Evolutionary conservation across 805 yeast genomes (phyloP), one percentile per base, ranked within the genome.

Genomic region (Yarrowia osloensis): DNA sequence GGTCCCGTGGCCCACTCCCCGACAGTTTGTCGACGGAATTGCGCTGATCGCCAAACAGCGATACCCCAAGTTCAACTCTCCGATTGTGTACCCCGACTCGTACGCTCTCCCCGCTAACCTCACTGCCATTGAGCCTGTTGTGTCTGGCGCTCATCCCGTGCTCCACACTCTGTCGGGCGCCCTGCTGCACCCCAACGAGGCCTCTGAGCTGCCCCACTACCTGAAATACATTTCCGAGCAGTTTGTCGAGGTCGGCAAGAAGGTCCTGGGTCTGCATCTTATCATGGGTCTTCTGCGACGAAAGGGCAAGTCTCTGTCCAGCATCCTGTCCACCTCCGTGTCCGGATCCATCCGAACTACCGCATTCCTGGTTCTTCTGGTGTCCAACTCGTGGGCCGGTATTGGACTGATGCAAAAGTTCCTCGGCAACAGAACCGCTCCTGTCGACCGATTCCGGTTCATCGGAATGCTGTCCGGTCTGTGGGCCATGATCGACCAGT

Each of bases 381-480:
- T 76, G 3, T 74, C 81, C 13, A 72, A 79, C 7, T 75, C 78
- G 2, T 77, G 81, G 79, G 74, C 76, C 11, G 82, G 82, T 13
- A 72, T 79, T 19, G 79, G 77, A 35, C 68, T 75, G 22, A 69
- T 75, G 31, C 80, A 78, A 68, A 66, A 68, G 65, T 15, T 78
- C 65, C 70, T 79, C 22, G 75, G 77, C 26, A 71, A 72, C 67
- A 70, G 68, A 35, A 66, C 76, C 40, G 59, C 72, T 59, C 75
- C 80, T 65, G 69, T 69, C 19, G 67, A 69, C 19, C 77, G 82
- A n/a, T 76, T 76, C 73, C 70, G 77, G 28, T 47, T 78, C 40
- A 77, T 79, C 67, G 82, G 81, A n/a, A 74, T 77, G 68, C 66
- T 77, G 47, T 76, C 80, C n/a, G 82, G 82, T 3, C 72, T 78